Evolutionary conservation across 257 asterid genomes (phyloP), one percentile per base, ranked within the genome.

Genomic region (Plectranthus barbatus): DNA sequence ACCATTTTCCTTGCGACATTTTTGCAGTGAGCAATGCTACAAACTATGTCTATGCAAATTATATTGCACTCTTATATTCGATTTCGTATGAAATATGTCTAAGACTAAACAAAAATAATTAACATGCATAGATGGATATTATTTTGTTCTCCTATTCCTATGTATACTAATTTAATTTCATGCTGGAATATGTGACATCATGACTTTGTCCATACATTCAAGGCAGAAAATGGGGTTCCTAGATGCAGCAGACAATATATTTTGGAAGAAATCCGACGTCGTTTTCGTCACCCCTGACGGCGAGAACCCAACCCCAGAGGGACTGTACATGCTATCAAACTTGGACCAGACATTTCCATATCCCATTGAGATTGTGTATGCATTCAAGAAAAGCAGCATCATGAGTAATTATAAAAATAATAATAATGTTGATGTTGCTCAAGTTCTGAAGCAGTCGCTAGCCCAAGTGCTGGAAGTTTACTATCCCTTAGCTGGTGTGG

Each of bases 291-390:
- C 7, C 9, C 62, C 29, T 3, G 8, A 23, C 12, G 31, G 10
- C 15, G 17, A 34, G 20, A 56, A 33, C 13, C 18, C 17, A 1
- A 41, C 47, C 39, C 64, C 52, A 1, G 18, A 21, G 4, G 64
- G 64, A 41, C n/a, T 23, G 39, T 59, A 59, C 64, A 40, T 4
- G 52, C 40, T 59, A 4, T 59, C 65, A 21, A 59, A 59, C 52
- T 7, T 59, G 14, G 65, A 59, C 14, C 65, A 59, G 11, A 10
- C 20, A 20, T 3, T 59, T 42, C 21, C 37, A 0, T 23, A 12
- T 4, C 65, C 50, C 1, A 4, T 20, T 5, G 65, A 59, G n/a
- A 0, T 59, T 8, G 5, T 54, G 3, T 29, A n/a, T n/a, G 23
- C 24, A 29, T 54, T 54, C 44, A 6, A 17, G 19, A 17, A 9